Evolutionary conservation across 106 monocot genomes (phyloP).

Genomic region (Allium sativum): DNA sequence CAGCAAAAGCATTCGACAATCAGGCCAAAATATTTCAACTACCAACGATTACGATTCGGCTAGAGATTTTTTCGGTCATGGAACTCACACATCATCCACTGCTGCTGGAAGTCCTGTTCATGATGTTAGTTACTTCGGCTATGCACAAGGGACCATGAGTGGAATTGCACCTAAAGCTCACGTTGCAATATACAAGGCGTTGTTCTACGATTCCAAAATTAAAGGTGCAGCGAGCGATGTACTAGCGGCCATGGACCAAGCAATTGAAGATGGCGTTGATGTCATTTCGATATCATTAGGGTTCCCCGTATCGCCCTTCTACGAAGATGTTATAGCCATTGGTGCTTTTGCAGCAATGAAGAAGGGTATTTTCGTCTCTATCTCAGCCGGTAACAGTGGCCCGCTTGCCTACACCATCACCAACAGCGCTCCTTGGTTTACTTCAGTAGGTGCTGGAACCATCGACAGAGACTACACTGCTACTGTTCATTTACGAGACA

Average conservation of each 20-base stretch:
- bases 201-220: neutral
- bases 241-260: slow-evolving; percentile 24
- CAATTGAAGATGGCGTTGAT: slow-evolving; percentile 31
- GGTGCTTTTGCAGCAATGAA: slow-evolving; percentile 35
- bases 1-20: slow-evolving; percentile 12
- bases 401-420: neutral
- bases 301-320: neutral
- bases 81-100: slow-evolving; percentile 55
- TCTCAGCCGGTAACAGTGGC: slow-evolving; percentile 23
- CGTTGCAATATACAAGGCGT: slow-evolving; percentile 39
- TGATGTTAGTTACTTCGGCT: slow-evolving; percentile 24
- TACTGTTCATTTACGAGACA: no score
- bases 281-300: slow-evolving; percentile 27
- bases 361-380: slow-evolving; percentile 24
- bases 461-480: no score
- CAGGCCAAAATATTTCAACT: neutral
- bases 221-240: slow-evolving; percentile 14
- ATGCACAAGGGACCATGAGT: slow-evolving; percentile 32
- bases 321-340: slow-evolving; percentile 15
- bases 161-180: slow-evolving; percentile 46
- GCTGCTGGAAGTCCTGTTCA: slow-evolving; percentile 28
- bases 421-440: slow-evolving; percentile 1
- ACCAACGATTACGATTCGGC: slow-evolving; percentile 12
- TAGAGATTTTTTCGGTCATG: slow-evolving; percentile 43
- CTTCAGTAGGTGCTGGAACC: neutral